Conservation (phyloP, 495 filamentous ascomycete species). For the Neurospora hispaniola region DNA sequence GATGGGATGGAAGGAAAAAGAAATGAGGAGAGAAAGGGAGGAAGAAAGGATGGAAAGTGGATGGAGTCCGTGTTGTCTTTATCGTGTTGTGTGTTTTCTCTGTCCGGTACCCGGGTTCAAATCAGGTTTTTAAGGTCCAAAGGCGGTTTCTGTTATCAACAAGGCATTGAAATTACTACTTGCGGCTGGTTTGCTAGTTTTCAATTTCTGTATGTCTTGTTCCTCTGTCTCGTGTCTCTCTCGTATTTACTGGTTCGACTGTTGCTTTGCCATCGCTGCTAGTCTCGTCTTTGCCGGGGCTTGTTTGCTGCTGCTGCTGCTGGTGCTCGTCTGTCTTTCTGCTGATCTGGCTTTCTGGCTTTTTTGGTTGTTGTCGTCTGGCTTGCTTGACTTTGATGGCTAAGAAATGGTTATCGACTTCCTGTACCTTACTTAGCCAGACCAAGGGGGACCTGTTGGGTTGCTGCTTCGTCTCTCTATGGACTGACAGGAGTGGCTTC, state of each 20-base stretch:
- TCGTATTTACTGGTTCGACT: not conserved
- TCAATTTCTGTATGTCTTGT: conserved; percentile 1
- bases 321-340: not conserved
- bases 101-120: not conserved
- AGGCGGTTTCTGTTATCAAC: not conserved
- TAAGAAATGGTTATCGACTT: not conserved
- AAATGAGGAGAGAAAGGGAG: not conserved
- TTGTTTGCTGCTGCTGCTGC: not conserved
- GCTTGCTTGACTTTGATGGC: not conserved
- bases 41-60: not conserved
- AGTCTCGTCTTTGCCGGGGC: not conserved
- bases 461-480: not conserved
- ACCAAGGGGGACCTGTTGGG: not conserved
- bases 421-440: not conserved
- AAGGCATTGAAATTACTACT: not conserved
- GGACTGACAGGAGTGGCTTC: not conserved
- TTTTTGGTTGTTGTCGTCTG: not conserved
- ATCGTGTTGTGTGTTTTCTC: not conserved
- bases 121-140: not conserved
- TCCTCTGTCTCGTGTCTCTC: not conserved
- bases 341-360: not conserved
- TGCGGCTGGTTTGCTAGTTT: conserved; percentile 1
- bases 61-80: not conserved
- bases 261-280: not conserved
- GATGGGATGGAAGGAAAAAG: not conserved